Evolutionary conservation across 257 asterid genomes (phyloP), one percentile per base, ranked within the genome.

Genomic region (Solanum raphanifolium): DNA sequence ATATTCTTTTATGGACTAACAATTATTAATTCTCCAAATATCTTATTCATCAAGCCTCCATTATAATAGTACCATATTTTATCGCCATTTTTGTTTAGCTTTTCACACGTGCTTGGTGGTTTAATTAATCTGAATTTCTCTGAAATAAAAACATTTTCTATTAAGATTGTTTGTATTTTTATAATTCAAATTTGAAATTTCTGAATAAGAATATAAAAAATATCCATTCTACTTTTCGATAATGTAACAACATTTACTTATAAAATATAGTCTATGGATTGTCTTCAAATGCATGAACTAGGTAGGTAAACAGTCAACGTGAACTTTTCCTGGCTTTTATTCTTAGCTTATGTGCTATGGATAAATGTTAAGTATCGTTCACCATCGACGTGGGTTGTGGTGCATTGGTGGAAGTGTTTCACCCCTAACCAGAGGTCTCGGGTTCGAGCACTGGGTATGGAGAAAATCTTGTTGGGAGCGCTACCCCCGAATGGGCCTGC

Each of bases 371-470:
- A 48, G 21, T 48, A 48, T 15, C 1, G 8, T 48, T 48, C 21
- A 48, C 5, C 48, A 3, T 0, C 15, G 0, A 11, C 5, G 5
- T 11, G 0, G 15, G 2, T 11, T 41, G 48, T 41, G 5, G 15
- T 41, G 5, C 46, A 41, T 5, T 41, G 13, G 46, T 41, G 5
- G 5, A 0, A 41, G 48, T 41, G 15, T 1, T 41, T 41, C 15
- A 3, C 1, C 5, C 5, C 0, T 41, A 41, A 41, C 1, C 48
- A 41, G 13, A 41, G 48, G 15, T 41, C 5, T 41, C 5, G 5
- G 0, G 15, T 41, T 41, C 48, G 1, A 10, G 13, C 46, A 0
- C 0, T 10, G 46, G 48, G 48, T 41, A 11, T 41, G 48, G 15
- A 41, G 48, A 41, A 41, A 41, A 41, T 41, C 0, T 41, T 41